Evolutionary conservation across 2,329 filamentous ascomycete species (phyloP), one percentile per base, ranked within the genome.

Genomic region (Elsinoe australis): DNA sequence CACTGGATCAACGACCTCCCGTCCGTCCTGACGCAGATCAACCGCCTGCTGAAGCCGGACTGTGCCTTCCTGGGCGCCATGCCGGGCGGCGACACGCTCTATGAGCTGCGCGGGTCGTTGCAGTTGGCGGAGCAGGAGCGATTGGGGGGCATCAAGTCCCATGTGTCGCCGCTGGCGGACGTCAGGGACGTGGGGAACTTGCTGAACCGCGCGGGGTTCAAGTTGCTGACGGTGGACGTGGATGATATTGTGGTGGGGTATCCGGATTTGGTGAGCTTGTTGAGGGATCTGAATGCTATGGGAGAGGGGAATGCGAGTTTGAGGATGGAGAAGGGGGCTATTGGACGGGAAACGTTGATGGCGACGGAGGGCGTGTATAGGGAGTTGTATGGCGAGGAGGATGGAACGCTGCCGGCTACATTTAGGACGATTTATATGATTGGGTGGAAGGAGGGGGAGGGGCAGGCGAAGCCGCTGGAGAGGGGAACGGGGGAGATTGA

Each of bases 1-100:
- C 92, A 98, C 67, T 98, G 92, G 92, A 85, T 95, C 72, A 98
- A 98, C 64, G 87, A 98, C 64, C 78, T 98, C 4, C 92, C 92
- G 0, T 85, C 84, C 1, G 72, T 94, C 8, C 75, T 98, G 2
- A 74, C 81, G 1, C 87, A 94, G 61, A 83, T 95, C 62, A 94
- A 95, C 71, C 76, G 78, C 55, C 72, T 94, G 26, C 75, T 98
- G 19, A 94, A 94, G 66, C 88, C 90, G 0, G 92, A 98, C 64
- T 76, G 78, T 49, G 88, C 94, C 1, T 95, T 98, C 61, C 82
- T 98, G 38, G 90, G 85, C 10, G 90, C 90, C 55, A 98, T 98
- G 89, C 82, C 95, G 52, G 92, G 92, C 49, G 92, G 92, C 0
- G 92, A 98, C 65, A 90, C 86, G 5, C 74, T 98, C 1, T 98